Base-by-base conservation (phyloP, 1,139 yeast species). In the Candida frijolesensis region DNA sequence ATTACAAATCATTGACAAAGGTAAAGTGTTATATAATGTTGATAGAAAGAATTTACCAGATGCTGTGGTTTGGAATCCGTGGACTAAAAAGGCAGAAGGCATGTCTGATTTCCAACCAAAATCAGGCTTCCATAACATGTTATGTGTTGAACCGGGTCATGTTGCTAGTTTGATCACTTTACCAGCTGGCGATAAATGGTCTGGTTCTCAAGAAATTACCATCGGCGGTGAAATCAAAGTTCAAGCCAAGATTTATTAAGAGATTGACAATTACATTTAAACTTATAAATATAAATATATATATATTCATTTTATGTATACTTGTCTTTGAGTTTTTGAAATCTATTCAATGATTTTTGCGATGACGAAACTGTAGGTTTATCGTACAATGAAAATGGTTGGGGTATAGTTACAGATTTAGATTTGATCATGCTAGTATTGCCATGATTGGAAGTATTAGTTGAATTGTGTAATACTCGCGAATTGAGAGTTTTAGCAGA, bases 41-140 rank as follows among this genome's bases (percentile, higher is more conserved):
- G 72, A 80, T 52, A 79, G 96, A 63, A 70, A 70, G 29, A 84
- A 85, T 59, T 75, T 92, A 57, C 91, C 88, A 2, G 98, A 94
- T 64, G 82, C 90, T 19, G 98, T 94, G 46, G 97, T 94, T 49
- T 94, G 99, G 99, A 94, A 94, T 67, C 99, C 99, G 25, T 94
- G 98, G 99, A 76, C 81, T 58, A 81, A 86, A 49, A 89, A 88
- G 66, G 83, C 95, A 19, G 76, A 72, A 29, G 86, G 87, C 1
- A 88, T 94, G 92, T 85, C 76, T 35, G 99, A 94, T 68, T 94
- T 92, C 65, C 80, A 78, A 60, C 99, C 99, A 48, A 90, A 89
- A 64, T 67, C 72, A 48, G 98, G 97, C 3, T 94, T 78, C 73
- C 78, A 84, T 59, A 76, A 85, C 46, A 92, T 94, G 98, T 81